Evolutionary conservation across 2,329 filamentous ascomycete species (phyloP).

Genomic region (Teratosphaeria viscida): DNA sequence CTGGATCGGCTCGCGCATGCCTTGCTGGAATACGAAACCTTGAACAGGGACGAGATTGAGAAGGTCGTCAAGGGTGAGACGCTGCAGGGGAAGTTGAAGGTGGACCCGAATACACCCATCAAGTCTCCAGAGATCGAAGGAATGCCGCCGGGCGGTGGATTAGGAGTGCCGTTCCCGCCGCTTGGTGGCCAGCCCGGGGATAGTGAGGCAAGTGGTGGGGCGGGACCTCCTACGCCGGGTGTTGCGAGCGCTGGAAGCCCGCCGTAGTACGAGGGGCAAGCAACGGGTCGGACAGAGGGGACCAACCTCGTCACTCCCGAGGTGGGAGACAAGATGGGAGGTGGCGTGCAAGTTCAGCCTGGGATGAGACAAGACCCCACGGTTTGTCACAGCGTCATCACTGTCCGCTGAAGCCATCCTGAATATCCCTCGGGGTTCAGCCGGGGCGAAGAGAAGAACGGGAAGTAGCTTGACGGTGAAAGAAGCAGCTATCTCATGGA

Average conservation of each 20-base stretch:
- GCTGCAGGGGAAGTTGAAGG: conserved; percentile 53
- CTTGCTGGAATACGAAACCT: conserved; percentile 85
- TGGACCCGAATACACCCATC: conserved; percentile 3
- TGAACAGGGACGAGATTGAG: conserved; percentile 80
- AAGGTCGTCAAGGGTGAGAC: conserved; percentile 82
- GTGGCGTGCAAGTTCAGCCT: too few relatives aligned
- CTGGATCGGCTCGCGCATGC: conserved; percentile 81
- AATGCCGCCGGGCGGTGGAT: background rate
- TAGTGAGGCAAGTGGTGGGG: background rate
- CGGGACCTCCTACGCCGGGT: background rate
- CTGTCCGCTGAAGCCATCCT: too few relatives aligned
- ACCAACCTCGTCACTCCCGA: too few relatives aligned
- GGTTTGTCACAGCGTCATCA: too few relatives aligned
- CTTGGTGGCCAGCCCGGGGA: background rate
- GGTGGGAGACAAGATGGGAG: too few relatives aligned
- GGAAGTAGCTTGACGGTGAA: too few relatives aligned
- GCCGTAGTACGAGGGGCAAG: background rate
- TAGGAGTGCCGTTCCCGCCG: background rate
- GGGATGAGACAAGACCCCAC: too few relatives aligned
- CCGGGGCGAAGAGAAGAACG: too few relatives aligned
- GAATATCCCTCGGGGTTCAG: too few relatives aligned
- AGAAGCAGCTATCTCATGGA: background rate
- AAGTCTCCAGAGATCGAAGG: conserved; percentile 5
- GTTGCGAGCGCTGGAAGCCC: background rate
- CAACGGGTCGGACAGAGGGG: too few relatives aligned